Evolutionary conservation across 495 filamentous ascomycete genomes (phyloP).

Genomic region (Talaromyces stipitatus): DNA sequence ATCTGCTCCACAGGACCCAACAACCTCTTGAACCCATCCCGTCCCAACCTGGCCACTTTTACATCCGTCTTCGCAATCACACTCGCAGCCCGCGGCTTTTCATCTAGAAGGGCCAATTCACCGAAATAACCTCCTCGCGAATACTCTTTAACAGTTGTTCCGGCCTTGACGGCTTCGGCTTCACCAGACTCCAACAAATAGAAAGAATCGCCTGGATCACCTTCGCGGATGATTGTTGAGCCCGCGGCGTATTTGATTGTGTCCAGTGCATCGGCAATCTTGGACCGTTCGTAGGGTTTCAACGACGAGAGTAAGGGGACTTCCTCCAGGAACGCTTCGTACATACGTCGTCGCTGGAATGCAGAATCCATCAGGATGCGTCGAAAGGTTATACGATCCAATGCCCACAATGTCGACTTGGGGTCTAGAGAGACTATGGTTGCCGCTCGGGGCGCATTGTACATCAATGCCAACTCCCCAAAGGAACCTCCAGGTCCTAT

Average conservation of each 20-base stretch:
- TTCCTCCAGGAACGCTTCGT: constrained; percentile 96
- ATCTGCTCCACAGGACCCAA: constrained; percentile 90
- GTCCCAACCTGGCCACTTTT: constrained; percentile 90
- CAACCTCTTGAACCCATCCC: constrained; percentile 89
- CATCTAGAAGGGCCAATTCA: constrained; percentile 86
- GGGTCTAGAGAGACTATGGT: constrained; percentile 81
- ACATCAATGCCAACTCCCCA: constrained; percentile 96
- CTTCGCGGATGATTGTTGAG: constrained; percentile 78
- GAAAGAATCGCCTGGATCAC: constrained; percentile 86
- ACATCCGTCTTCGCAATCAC: constrained; percentile 69
- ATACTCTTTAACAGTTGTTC: constrained; percentile 67
- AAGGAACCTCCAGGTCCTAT: constrained; percentile 92
- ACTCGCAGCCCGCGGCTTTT: constrained; percentile 88
- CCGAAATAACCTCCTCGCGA: constrained; percentile 94
- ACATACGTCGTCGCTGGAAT: constrained; percentile 91
- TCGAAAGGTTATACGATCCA: constrained; percentile 94
- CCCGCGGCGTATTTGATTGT: constrained; percentile 79
- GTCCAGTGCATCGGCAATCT: constrained; percentile 94
- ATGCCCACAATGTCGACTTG: constrained; percentile 78
- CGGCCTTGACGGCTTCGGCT: constrained; percentile 74
- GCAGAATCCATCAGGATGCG: constrained; percentile 98
- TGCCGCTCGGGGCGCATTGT: constrained; percentile 95
- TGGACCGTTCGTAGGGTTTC: constrained; percentile 84
- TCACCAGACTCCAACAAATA: constrained; percentile 86
- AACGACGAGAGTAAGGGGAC: constrained; percentile 80